Conservation (phyloP, 2,329 filamentous ascomycete species). For the Sporothrix inflata region DNA sequence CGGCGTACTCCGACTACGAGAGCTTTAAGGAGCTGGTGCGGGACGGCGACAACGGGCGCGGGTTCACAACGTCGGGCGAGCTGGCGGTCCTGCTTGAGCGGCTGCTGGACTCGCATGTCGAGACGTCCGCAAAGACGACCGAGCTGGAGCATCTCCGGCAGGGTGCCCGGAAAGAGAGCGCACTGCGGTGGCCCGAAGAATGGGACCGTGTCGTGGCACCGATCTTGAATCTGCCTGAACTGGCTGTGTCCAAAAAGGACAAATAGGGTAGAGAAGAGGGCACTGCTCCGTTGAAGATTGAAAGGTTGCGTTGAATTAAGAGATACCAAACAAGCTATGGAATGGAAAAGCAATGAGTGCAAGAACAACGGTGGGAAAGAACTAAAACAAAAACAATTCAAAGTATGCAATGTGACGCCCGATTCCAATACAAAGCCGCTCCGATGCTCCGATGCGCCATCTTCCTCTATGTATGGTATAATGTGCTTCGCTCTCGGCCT, state of each 20-base stretch:
- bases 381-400: neutral
- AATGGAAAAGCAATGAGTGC: neutral
- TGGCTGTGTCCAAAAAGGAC: neutral
- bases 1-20: slow-evolving; percentile 82
- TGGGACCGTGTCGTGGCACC: slow-evolving; percentile 84
- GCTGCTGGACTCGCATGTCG: slow-evolving; percentile 54
- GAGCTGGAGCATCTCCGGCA: slow-evolving; percentile 47
- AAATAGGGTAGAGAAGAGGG: neutral
- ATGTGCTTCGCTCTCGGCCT: neutral
- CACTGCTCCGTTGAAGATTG: too few species aligned
- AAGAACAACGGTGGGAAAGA: neutral
- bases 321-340: slow-evolving; percentile 8
- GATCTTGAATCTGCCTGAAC: slow-evolving; percentile 60
- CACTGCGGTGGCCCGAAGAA: slow-evolving; percentile 84
- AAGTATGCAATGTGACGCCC: neutral
- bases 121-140: slow-evolving; percentile 37
- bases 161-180: slow-evolving; percentile 75
- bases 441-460: slow-evolving; percentile 23
- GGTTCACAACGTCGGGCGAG: slow-evolving; percentile 74
- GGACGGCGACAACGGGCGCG: slow-evolving; percentile 82
- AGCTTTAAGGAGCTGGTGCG: slow-evolving; percentile 90
- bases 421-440: neutral
- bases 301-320: neutral
- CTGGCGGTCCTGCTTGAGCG: slow-evolving; percentile 65
- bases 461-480: slow-evolving; percentile 15